Evolutionary conservation across 306 rosid genomes (phyloP), one percentile per base, ranked within the genome.

Genomic region (Vigna nakashimae): DNA sequence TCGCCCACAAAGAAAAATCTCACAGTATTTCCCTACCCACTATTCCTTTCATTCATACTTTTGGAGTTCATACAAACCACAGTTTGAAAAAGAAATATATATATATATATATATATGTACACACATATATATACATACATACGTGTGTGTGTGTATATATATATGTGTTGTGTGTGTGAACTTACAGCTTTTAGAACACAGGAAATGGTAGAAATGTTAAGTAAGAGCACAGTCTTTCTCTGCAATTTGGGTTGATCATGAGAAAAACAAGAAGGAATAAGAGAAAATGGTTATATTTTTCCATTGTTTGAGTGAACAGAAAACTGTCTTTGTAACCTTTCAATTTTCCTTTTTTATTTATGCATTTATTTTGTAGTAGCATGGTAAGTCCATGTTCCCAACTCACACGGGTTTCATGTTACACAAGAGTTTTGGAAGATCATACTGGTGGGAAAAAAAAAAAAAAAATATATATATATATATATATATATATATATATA

Each of bases 41-140:
- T 43, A 32, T 22, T 14, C 20, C 1, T 14, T 16, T 71, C 45
- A 17, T 20, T 20, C 15, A 36, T 24, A 20, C 45, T 42, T 75
- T 51, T 12, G 59, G 46, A 63, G 65, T 12, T 68, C 46, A 45
- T 6, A 15, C 13, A 75, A 60, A 81, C 24, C 71, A 59, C 56
- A 38, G 18, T 18, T 46, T 50, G 16, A 28, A 62, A 6, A 62
- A 3, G 22, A 26, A 59, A 13, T 9, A 42, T 42, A 9, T 9
- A 40, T 8, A 8, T 40, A 9, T 40, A 40, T 6, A 38, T 38
- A 38, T 38, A 38, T 38, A 38, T 7, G 7, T 2, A 18, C 20
- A 18, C 20, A 18, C 20, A 18, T 9, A 40, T 7, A 7, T 40
- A 8, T 40, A 40, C 0, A 38, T 38, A 38, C 1, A 38, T 7